These are phyloP conservation scores for Anastatica hierochuntica DNA, from an alignment of 345 rosid genomes.

Conservation along the genomic window DNA sequence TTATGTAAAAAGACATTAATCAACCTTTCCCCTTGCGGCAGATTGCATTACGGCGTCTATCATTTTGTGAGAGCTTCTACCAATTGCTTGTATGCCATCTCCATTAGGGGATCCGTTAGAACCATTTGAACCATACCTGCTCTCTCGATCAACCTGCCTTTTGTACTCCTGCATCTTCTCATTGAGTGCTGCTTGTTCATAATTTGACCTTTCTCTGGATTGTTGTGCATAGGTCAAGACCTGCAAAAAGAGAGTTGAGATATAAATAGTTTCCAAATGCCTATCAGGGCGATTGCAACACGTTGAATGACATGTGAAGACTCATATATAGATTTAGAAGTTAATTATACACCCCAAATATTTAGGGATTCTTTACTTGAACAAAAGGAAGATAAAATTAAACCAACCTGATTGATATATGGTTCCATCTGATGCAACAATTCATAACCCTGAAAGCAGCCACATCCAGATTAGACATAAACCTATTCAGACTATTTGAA, in stretches of 20 bases:
- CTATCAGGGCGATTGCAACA: neutral
- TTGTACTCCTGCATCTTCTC: conserved; percentile 97
- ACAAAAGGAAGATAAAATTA: neutral
- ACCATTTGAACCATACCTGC: conserved; percentile 73
- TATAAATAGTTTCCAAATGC: neutral
- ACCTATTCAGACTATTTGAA: conserved; percentile 3
- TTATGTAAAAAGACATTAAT: conserved; percentile 6
- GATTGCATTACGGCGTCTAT: conserved; percentile 99
- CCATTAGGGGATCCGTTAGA: conserved; percentile 93
- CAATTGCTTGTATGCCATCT: conserved; percentile 88
- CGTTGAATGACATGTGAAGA: neutral
- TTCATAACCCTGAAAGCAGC: conserved; percentile 69
- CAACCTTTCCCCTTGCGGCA: conserved; percentile 94
- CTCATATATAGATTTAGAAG: neutral
- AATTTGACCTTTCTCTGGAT: conserved; percentile 91
- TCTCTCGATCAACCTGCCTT: conserved; percentile 94
- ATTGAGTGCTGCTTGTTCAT: conserved; percentile 87
- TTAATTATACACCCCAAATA: neutral
- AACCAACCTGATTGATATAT: conserved; percentile 76
- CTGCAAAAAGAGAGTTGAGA: conserved; percentile 30
- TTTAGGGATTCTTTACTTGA: neutral
- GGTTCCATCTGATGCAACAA: conserved; percentile 99
- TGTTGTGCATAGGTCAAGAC: conserved; percentile 95
- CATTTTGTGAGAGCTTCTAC: conserved; percentile 98
- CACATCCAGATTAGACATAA: conserved; percentile 17